Evolutionary conservation across 164 flowering plant species (phyloP), one percentile per base, ranked within the genome.

Genomic region (Magnolia sinica): DNA sequence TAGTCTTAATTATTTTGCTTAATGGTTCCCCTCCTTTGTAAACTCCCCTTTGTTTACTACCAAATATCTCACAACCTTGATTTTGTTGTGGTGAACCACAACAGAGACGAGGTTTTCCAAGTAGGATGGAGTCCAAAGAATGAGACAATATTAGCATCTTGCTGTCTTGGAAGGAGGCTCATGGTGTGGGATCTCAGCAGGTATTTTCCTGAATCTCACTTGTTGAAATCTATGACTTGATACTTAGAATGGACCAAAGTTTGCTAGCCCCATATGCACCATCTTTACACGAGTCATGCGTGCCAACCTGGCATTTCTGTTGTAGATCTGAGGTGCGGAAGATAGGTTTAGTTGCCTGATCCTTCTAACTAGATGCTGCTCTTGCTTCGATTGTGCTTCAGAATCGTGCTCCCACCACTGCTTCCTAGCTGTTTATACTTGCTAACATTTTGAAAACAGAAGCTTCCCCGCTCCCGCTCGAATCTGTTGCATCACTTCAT

Each of bases 131-230:
- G 82, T 73, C 96, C 98, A 8, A 92, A 93, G 86, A 91, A 95
- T 75, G 98, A 95, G 79, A 95, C 98, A 1, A 91, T 95, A 77
- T 83, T 95, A 80, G 96, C 98, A 73, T 95, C 98, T 70, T 95
- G 96, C 82, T 93, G 98, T 81, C 94, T 90, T 85, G 98, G 97
- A 71, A 83, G 98, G 79, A 86, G 98, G 78, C 92, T 95, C 23
- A 95, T 93, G 97, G 97, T 93, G 61, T 93, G 98, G 98, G 98
- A 95, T 81, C 94, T 95, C 77, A 95, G 98, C 98, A 95, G 98
- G 98, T 95, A 79, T 64, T 72, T 82, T 61, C 74, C 73, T 72
- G 59, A 49, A 16, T 55, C 61, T 3, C 19, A 8, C 61, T 37
- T 37, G 18, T 55, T 55, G 61, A 55, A 16, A 37, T 37, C 45